phyloP scores from a whole-genome alignment of 352 stramenopile genomes.

The Globisporangium camurandrum region DNA sequence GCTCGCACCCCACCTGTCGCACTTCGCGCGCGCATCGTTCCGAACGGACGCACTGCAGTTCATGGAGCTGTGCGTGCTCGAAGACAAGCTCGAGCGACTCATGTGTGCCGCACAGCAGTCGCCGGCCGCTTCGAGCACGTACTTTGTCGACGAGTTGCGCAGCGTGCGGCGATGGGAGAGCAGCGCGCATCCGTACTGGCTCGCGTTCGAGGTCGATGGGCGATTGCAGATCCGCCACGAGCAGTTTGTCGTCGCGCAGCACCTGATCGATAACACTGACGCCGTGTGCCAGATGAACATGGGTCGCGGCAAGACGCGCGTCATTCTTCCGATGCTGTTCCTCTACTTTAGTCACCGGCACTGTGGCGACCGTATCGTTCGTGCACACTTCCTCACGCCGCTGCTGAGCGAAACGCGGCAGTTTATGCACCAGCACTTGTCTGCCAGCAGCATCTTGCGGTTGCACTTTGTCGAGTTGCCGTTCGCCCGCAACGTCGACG shows the following conservation, averaged over 20 bases:
- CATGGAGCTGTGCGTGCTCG: constrained; percentile 62
- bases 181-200: constrained; percentile 59
- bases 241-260: constrained; percentile 65
- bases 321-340: constrained; percentile 87
- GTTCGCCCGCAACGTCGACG: constrained; percentile 53
- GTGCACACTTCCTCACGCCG: constrained; percentile 50
- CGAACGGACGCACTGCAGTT: constrained; percentile 16
- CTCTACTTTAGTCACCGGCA: constrained; percentile 40
- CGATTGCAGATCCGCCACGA: constrained; percentile 74
- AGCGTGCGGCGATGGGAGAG: constrained; percentile 40
- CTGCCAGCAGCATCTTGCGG: constrained; percentile 23
- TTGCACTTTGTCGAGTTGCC: constrained; percentile 52
- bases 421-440: constrained; percentile 56
- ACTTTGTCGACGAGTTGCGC: constrained; percentile 48
- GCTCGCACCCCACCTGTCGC: constrained; percentile 19
- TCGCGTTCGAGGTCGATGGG: constrained; percentile 84
- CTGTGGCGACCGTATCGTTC: constrained; percentile 20
- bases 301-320: constrained; percentile 82
- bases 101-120: constrained; percentile 9
- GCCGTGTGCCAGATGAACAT: constrained; percentile 84
- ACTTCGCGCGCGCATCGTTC: constrained; percentile 12
- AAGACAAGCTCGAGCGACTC: constrained; percentile 61
- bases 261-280: constrained; percentile 59
- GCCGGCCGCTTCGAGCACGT: constrained; percentile 11
- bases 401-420: constrained; percentile 59